Conservation (phyloP, 495 filamentous ascomycete genomes). For the Hypoxylon cercidicola region DNA sequence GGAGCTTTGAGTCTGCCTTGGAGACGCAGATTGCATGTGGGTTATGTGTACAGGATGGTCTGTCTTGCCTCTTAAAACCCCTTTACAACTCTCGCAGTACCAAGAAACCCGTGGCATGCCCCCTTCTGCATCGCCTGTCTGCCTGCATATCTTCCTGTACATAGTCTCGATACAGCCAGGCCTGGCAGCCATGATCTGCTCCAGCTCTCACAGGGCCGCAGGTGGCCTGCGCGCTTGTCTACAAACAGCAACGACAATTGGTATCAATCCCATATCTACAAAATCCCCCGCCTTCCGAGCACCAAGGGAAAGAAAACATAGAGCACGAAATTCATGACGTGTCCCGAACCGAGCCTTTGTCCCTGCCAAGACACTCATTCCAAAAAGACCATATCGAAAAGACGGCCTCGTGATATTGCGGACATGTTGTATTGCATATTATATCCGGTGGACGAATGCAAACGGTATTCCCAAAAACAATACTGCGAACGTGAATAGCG, state of each 20-base stretch:
- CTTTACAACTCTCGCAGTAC: neutral
- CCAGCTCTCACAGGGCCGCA: constrained; percentile 7
- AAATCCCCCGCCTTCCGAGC: constrained; percentile 18
- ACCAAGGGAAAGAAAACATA: constrained; percentile 23
- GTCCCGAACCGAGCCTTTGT: constrained; percentile 19
- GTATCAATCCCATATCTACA: constrained; percentile 44
- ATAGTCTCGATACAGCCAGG: neutral
- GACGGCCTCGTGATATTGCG: constrained; percentile 3
- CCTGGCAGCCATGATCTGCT: constrained; percentile 6
- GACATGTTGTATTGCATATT: constrained; percentile 11
- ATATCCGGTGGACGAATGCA: constrained; percentile 4
- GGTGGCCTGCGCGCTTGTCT: constrained; percentile 27
- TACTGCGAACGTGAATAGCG: constrained; percentile 4
- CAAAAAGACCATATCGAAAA: neutral
- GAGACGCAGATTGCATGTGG: too few species aligned
- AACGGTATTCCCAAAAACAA: constrained; percentile 6
- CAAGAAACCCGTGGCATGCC: neutral
- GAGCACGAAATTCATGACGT: constrained; percentile 16
- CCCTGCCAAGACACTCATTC: constrained; percentile 17
- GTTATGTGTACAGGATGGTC: too few species aligned
- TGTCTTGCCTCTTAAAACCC: too few species aligned
- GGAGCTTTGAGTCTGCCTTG: neutral
- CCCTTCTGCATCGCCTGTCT: constrained; percentile 6
- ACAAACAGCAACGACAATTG: constrained; percentile 33
- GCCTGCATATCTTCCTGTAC: constrained; percentile 1